phyloP scores from a whole-genome alignment of 2,329 filamentous ascomycete species.

The Harringtonia aguacate region DNA sequence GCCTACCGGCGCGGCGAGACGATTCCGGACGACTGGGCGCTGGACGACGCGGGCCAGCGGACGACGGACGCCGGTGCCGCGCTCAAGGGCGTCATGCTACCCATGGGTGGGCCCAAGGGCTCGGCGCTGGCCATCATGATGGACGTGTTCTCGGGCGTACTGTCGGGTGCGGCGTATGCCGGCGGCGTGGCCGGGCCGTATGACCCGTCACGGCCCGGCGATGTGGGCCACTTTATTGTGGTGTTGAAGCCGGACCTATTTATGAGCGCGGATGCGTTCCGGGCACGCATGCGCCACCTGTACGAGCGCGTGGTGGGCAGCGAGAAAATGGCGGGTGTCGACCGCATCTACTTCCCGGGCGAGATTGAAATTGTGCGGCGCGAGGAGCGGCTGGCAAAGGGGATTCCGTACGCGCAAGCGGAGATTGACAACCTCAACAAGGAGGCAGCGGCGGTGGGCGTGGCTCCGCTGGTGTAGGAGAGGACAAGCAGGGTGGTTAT shows the following conservation, averaged over 20 bases:
- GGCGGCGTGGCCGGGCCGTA: constrained; percentile 47
- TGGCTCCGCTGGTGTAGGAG: background rate
- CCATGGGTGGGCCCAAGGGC: constrained; percentile 53
- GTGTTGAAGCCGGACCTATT: constrained; percentile 44
- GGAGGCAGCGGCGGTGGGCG: background rate
- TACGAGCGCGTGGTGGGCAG: constrained; percentile 7
- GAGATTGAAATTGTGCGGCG: constrained; percentile 2
- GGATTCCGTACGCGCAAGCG: background rate
- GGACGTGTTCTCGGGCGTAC: constrained; percentile 49
- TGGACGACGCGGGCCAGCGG: constrained; percentile 13
- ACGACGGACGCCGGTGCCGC: constrained; percentile 15
- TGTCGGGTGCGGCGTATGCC: constrained; percentile 49
- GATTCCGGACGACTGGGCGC: constrained; percentile 15
- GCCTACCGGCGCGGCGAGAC: constrained; percentile 14
- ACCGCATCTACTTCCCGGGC: constrained; percentile 9
- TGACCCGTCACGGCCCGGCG: constrained; percentile 31
- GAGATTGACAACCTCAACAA: constrained; percentile 2
- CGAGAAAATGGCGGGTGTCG: constrained; percentile 10
- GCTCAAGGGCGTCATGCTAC: constrained; percentile 14
- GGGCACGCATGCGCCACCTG: constrained; percentile 21
- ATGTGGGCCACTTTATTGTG: constrained; percentile 45
- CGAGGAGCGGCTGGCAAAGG: background rate
- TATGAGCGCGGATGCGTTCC: constrained; percentile 37
- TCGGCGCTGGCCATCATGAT: constrained; percentile 49
- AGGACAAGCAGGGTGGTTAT: too few species aligned